A percentile compares a stretch with the other conserved stretches of the same genome.
phyloP scores from a whole-genome alignment of 2,329 filamentous ascomycete species.

The Calonectria leucothoes region DNA sequence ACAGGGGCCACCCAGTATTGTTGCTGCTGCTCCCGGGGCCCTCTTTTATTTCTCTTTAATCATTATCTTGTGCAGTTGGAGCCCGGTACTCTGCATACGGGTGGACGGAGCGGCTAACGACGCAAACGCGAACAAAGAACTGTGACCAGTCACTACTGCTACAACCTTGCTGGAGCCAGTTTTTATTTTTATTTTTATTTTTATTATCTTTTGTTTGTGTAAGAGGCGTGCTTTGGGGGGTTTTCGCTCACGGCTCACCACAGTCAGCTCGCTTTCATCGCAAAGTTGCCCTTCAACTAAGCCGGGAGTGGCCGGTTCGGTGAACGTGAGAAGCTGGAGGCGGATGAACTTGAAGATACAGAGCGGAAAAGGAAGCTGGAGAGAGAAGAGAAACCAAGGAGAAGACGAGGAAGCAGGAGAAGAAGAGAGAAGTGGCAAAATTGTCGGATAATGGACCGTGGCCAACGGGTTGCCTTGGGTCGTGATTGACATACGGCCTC shows the following conservation, averaged over 20 bases:
- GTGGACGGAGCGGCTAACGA: slow-evolving; percentile 25
- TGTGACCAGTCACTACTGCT: slow-evolving; percentile 21
- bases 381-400: slow-evolving; percentile 5
- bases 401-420: not conserved
- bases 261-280: not conserved
- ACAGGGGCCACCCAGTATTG: not conserved
- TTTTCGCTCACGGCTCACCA: not conserved
- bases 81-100: slow-evolving; percentile 25
- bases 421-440: slow-evolving; percentile 27
- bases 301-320: not conserved
- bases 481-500: slow-evolving; percentile 25
- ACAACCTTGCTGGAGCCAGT: slow-evolving; percentile 16
- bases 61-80: slow-evolving; percentile 3
- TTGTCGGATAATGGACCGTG: slow-evolving; percentile 33
- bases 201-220: too few species aligned
- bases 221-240: slow-evolving; percentile 41
- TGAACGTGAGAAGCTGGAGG: not conserved
- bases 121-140: slow-evolving; percentile 42
- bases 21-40: not conserved
- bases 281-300: not conserved
- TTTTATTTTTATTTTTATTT: too few species aligned
- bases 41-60: not conserved
- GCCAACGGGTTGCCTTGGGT: slow-evolving; percentile 30
- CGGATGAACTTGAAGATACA: slow-evolving; percentile 10
- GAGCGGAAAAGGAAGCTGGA: slow-evolving; percentile 13